Percentiles rank a stretch among this genome's conserved stretches.
phyloP scores from a whole-genome alignment of 495 filamentous ascomycete genomes.

The Monascus purpureus region DNA sequence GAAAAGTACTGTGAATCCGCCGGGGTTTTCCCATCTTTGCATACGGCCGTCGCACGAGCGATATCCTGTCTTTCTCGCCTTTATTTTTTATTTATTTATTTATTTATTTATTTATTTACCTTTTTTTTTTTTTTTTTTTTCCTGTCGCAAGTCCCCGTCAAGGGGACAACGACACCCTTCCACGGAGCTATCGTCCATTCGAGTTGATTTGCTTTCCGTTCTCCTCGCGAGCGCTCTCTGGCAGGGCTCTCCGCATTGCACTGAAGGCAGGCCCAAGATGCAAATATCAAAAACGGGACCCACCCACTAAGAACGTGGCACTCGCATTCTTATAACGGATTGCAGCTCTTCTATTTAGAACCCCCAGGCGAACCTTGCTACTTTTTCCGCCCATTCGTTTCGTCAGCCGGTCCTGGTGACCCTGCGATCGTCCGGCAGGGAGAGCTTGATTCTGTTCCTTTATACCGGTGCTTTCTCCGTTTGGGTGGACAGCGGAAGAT shows the following conservation, averaged over 20 bases:
- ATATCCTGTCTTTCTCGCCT: too few relatives aligned
- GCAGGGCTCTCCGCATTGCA: constrained; percentile 34
- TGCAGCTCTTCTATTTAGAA: too few relatives aligned
- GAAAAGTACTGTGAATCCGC: too few relatives aligned
- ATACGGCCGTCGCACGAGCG: too few relatives aligned
- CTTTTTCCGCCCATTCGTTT: constrained; percentile 21
- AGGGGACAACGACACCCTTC: constrained; percentile 11
- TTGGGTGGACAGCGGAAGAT: constrained; percentile 16
- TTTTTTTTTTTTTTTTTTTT: constrained; percentile 3
- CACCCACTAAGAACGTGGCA: constrained; percentile 35
- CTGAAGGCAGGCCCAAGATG: constrained; percentile 34
- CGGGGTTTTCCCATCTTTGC: too few relatives aligned
- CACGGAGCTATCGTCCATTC: constrained; percentile 23
- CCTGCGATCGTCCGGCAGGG: constrained; percentile 26
- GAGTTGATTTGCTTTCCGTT: constrained; percentile 23
- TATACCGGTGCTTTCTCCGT: constrained; percentile 18
- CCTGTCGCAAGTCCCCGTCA: not conserved
- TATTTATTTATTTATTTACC: too few relatives aligned
- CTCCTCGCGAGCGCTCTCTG: constrained; percentile 28
- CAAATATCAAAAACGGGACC: constrained; percentile 32
- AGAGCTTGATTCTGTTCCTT: constrained; percentile 17
- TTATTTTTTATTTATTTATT: too few relatives aligned
- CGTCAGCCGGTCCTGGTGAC: constrained; percentile 34
- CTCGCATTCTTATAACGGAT: too few relatives aligned
- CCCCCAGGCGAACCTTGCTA: too few relatives aligned